Base-by-base conservation (phyloP, 306 rosid species). In the Prunus armeniaca region DNA sequence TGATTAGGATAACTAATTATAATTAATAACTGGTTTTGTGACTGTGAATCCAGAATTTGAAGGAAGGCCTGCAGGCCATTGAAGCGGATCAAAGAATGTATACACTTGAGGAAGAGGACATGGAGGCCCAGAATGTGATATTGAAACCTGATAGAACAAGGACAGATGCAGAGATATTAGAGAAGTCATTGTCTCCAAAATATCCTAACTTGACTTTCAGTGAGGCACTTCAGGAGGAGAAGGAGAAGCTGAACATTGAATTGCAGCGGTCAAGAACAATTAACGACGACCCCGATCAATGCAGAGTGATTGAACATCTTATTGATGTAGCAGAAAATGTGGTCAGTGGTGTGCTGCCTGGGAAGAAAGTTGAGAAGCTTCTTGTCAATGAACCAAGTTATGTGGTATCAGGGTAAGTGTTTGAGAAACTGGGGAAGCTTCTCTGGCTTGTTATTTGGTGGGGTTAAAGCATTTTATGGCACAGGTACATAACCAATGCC, bases 141-240 rank as follows among this genome's bases (percentile, higher is more conserved):
- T 28, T 81, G 20, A 83, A 83, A 46, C 72, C 74, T 11, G 79
- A 78, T 58, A 73, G 76, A 32, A 74, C 86, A 4, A 83, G 28
- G 69, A 81, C 68, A 60, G 87, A 86, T 49, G 78, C 80, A 4
- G 62, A 52, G 5, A 55, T 81, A 76, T 43, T 86, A 54, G 75
- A 84, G 69, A 87, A 82, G 30, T 76, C 81, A 4, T 64, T 82
- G 22, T 87, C 84, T 15, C 71, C 68, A 38, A 52, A 50, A 27
- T 82, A 84, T 27, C 90, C 87, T 1, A 67, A 87, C 34, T 46
- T 82, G 57, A 60, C 46, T 49, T 82, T 87, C 57, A 46, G 66
- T 20, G 77, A 84, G 77, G 88, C 88, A 45, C 88, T 87, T 19
- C 55, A 65, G 15, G 76, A 79, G 64, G 90, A 87, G 72, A 84